phyloP scores from a whole-genome alignment of 2,329 filamentous ascomycete genomes.

The Neospermospora avenae region DNA sequence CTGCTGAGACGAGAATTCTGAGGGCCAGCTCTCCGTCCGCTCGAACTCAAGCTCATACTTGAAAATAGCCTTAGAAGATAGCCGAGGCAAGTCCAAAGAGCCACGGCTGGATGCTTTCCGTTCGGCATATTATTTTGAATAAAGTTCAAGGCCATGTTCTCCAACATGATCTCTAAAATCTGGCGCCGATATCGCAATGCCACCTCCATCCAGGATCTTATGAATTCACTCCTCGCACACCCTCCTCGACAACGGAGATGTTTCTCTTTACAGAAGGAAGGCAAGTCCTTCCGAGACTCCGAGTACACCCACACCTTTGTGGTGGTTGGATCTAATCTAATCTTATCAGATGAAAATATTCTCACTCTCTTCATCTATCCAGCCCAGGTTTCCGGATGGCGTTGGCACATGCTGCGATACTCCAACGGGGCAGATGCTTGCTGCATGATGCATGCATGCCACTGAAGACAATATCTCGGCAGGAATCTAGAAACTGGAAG shows the following conservation, averaged over 20 bases:
- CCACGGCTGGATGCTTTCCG: no score
- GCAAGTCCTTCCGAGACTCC: not conserved
- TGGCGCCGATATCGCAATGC: not conserved
- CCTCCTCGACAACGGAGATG: not conserved
- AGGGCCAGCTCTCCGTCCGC: no score
- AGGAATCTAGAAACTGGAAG: not conserved
- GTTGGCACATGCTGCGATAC: not conserved
- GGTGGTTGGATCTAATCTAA: constrained; percentile 3
- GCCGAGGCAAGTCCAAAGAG: no score
- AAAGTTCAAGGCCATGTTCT: not conserved
- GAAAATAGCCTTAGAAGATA: no score
- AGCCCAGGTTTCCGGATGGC: not conserved
- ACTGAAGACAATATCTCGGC: not conserved
- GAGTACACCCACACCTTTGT: not conserved
- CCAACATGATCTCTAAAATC: not conserved
- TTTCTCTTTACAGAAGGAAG: not conserved
- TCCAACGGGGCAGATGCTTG: not conserved
- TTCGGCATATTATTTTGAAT: no score
- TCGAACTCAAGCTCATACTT: no score
- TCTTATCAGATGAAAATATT: constrained; percentile 20
- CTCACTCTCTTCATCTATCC: not conserved
- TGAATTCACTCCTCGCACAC: not conserved
- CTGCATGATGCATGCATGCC: constrained; percentile 1
- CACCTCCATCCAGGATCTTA: not conserved
- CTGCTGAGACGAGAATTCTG: no score